phyloP scores from a whole-genome alignment of 2,329 filamentous ascomycete genomes.

The Lecanicillium sp. region DNA sequence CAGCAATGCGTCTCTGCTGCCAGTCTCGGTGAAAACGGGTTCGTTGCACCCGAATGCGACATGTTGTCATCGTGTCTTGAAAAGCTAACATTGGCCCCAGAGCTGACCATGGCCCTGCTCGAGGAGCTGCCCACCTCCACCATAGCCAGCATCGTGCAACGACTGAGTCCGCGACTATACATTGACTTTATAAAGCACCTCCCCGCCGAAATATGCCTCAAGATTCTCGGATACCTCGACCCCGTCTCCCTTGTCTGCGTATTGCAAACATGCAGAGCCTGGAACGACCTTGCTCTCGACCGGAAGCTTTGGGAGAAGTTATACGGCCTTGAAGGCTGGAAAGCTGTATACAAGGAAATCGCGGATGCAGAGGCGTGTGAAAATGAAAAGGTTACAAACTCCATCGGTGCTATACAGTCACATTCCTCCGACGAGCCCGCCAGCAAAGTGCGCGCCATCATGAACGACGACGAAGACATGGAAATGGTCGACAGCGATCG shows the following conservation, averaged over 20 bases:
- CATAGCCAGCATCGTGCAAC: constrained; percentile 71
- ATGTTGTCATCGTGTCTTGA: background rate
- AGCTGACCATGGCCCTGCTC: constrained; percentile 72
- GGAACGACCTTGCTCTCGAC: constrained; percentile 76
- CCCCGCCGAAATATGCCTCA: constrained; percentile 82
- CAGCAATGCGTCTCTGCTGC: constrained; percentile 39
- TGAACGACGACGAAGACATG: constrained; percentile 39
- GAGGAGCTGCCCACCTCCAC: constrained; percentile 71
- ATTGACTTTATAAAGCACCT: constrained; percentile 85
- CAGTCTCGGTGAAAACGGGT: constrained; percentile 42
- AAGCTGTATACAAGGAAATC: constrained; percentile 58
- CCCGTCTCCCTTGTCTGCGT: constrained; percentile 72
- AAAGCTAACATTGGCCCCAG: constrained; percentile 34
- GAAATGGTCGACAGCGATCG: constrained; percentile 36
- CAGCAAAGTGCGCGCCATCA: constrained; percentile 46
- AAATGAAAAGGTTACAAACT: constrained; percentile 33
- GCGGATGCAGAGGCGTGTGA: constrained; percentile 54
- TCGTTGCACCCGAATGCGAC: constrained; percentile 15
- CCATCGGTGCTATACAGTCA: constrained; percentile 32
- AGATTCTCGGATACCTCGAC: constrained; percentile 81
- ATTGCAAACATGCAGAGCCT: constrained; percentile 69
- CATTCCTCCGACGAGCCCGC: constrained; percentile 41
- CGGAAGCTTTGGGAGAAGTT: constrained; percentile 77
- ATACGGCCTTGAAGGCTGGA: constrained; percentile 83
- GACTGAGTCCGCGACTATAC: constrained; percentile 74